Evolutionary conservation across 148 eudicot species (phyloP), one percentile per base, ranked within the genome.

Genomic region (Rhododendron ferrugineum): DNA sequence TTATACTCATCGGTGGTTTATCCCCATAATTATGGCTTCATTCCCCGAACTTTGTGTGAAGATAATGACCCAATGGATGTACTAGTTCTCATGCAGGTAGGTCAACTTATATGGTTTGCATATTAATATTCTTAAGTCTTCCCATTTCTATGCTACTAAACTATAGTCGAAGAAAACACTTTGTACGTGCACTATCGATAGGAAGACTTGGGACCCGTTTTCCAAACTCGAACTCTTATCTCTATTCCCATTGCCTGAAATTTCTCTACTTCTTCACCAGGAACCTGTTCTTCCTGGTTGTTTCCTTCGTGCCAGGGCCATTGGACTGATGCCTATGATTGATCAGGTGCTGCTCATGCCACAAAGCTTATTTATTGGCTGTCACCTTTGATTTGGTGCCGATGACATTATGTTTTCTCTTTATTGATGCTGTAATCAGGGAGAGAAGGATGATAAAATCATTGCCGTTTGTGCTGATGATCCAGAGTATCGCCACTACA

Each of bases 11-110:
- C 99, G 10, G 97, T 96, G 86, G 99, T 96, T 14, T 96, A 96
- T 85, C 99, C 99, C 50, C 98, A 96, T 87, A 96, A 96, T 92
- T 96, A 96, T 74, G 98, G 98, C 20, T 96, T 96, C 89, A 93
- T 95, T 75, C 98, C 98, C 26, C 90, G 96, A 66, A 92, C 98
- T 47, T 83, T 93, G 79, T 93, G 96, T 82, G 98, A 95, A 90
- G 96, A 95, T 86, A 92, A 90, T 79, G 96, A 95, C 88, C 98
- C 96, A 47, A 90, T 95, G 94, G 98, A 95, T 88, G 98, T 94
- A 2, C 83, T 95, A 14, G 94, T 95, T 81, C 92, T 95, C 64
- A 95, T 94, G 98, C 97, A 95, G 96, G 98, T 95, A 90, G 47
- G 36, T 14, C 36, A 7, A 80, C 68, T 60, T 46, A n/a, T 44